Evolutionary conservation across 202 grass and related monocot genomes (phyloP).

Genomic region (Elaeis oleifera): DNA sequence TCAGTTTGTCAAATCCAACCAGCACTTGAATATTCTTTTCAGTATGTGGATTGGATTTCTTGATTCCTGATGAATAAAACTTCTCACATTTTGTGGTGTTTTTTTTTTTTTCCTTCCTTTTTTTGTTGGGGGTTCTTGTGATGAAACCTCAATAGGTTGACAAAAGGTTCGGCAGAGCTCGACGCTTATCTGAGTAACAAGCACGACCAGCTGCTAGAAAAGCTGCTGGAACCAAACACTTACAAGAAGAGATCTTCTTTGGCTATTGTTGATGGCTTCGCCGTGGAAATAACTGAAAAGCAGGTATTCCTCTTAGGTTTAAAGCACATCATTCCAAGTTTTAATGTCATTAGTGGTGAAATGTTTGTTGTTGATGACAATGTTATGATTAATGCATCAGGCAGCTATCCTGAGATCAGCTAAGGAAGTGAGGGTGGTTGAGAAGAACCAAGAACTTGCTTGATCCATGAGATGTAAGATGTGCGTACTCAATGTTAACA

Average conservation of each 20-base stretch:
- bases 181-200: slow-evolving; percentile 79
- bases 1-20: slow-evolving; percentile 29
- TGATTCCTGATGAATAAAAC: no score
- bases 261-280: slow-evolving; percentile 91
- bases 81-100: no score
- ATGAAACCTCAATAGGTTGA: slow-evolving; percentile 35
- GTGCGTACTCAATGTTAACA: no score
- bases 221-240: slow-evolving; percentile 59
- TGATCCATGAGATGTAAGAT: slow-evolving; percentile 20
- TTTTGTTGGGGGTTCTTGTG: not conserved
- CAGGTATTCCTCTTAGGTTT: slow-evolving; percentile 34
- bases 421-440: slow-evolving; percentile 94
- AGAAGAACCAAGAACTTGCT: slow-evolving; percentile 98
- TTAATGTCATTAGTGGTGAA: not conserved
- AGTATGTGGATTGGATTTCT: no score
- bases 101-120: not conserved
- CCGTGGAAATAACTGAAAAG: slow-evolving; percentile 76
- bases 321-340: no score
- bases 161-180: slow-evolving; percentile 63
- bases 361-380: not conserved
- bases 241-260: slow-evolving; percentile 85
- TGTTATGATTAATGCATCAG: slow-evolving; percentile 21
- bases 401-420: slow-evolving; percentile 58
- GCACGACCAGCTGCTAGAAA: slow-evolving; percentile 75
- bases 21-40: not conserved